Percentiles rank a stretch among this genome's conserved stretches.
These are phyloP conservation scores for Bonia amplexicaulis DNA, from an alignment of 176 grass and related monocot species.

Conservation along the genomic window DNA sequence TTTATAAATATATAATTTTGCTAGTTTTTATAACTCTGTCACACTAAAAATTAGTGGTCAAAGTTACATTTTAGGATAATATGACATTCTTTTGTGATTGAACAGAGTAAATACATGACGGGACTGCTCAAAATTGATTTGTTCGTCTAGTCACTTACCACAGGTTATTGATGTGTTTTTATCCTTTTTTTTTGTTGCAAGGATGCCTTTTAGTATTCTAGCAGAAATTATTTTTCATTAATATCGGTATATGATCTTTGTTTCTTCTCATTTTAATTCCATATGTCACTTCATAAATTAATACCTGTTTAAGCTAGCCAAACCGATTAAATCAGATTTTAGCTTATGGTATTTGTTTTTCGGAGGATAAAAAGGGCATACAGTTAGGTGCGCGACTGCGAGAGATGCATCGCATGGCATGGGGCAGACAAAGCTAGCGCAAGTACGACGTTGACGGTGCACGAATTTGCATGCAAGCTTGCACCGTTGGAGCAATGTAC, in stretches of 20 bases:
- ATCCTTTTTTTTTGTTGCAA: not conserved
- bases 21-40: no score
- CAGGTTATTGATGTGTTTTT: not conserved
- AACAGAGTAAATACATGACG: not conserved
- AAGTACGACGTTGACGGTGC: conserved; percentile 26
- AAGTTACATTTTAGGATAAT: no score
- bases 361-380: not conserved
- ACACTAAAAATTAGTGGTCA: no score
- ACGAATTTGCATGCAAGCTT: not conserved
- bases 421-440: conserved; percentile 9
- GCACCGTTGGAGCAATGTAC: not conserved
- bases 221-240: not conserved
- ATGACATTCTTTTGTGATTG: no score
- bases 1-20: no score
- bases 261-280: not conserved
- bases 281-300: not conserved
- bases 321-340: not conserved
- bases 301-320: not conserved
- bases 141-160: not conserved
- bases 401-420: not conserved
- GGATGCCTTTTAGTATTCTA: not conserved
- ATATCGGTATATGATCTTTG: not conserved
- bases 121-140: not conserved
- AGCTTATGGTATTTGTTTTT: not conserved
- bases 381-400: not conserved